Base-by-base conservation (phyloP, 345 rosid species). In the Viola odorata region DNA sequence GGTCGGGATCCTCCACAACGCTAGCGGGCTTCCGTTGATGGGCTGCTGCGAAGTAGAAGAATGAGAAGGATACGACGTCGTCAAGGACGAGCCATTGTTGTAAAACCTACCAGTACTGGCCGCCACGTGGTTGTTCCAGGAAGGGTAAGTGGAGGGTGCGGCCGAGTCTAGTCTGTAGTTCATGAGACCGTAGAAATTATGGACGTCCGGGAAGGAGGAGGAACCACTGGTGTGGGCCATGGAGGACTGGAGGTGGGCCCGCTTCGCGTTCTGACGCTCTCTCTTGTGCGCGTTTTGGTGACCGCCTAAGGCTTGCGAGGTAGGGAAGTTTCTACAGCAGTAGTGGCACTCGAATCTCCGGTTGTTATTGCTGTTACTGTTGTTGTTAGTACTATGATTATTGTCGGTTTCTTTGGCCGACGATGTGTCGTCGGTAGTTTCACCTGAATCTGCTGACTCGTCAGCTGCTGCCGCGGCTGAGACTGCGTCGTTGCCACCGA, bases 251-350 rank as follows among this genome's bases (percentile, higher is more conserved):
- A 84, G 85, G 48, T 84, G 85, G 14, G 84, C 96, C 50, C 94
- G 85, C 64, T 92, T 92, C 2, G 96, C 98, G 65, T 92, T 83
- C 63, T 92, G 98, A 38, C 99, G 88, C 69, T 92, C 99, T 54
- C 99, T 79, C 70, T 92, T 92, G 83, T 92, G 99, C 4, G 99
- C 99, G 87, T 92, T 92, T 71, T 92, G 99, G 73, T 92, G 99
- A 48, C 99, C 99, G 39, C 99, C 99, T 40, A 92, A 76, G 71
- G 99, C 99, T 78, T 92, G 99, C 11, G 99, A 92, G 38, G 99
- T 92, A 0, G 96, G 97, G 86, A 92, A 92, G 82, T 92, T 89
- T 69, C 97, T 72, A 72, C 84, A 87, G 55, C 99, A 92, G 56
- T 92, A 92, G 74, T 92, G 97, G 71, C 99, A 92, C 75, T 89